Evolutionary conservation across 2,329 filamentous ascomycete species (phyloP).

Genomic region (Aspergillus candidus): DNA sequence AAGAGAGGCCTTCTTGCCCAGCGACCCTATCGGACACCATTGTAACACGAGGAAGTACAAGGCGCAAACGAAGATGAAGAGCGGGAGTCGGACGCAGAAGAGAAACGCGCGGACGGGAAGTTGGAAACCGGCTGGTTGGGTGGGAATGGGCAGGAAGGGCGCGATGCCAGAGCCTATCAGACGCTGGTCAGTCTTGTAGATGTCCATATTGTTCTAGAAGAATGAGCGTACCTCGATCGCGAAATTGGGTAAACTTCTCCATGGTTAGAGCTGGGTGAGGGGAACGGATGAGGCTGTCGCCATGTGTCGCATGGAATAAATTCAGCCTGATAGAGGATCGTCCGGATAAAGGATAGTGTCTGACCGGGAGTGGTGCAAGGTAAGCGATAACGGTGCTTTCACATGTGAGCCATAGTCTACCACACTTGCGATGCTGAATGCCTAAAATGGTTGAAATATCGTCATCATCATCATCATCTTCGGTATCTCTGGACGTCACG

Average conservation of each 20-base stretch:
- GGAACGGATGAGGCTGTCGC: too few relatives aligned
- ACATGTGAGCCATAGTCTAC: too few relatives aligned
- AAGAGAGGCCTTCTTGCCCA: slow-evolving; percentile 72
- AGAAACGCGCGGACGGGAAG: slow-evolving; percentile 63
- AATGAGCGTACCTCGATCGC: slow-evolving; percentile 65
- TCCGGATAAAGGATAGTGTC: too few relatives aligned
- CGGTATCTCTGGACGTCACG: too few relatives aligned
- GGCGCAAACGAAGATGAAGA: slow-evolving; percentile 62
- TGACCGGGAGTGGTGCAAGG: too few relatives aligned
- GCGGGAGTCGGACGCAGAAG: slow-evolving; percentile 72
- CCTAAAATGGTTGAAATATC: too few relatives aligned
- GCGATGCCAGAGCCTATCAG: slow-evolving; percentile 84
- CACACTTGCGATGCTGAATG: too few relatives aligned
- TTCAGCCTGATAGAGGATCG: too few relatives aligned
- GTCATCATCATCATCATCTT: too few relatives aligned
- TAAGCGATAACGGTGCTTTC: too few relatives aligned
- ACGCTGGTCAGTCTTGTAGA: slow-evolving; percentile 1
- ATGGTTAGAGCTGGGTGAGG: slow-evolving; percentile 42
- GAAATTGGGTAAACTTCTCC: slow-evolving; percentile 93
- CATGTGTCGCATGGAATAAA: too few relatives aligned
- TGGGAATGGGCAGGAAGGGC: slow-evolving; percentile 80
- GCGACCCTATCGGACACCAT: slow-evolving; percentile 65
- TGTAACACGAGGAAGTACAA: slow-evolving; percentile 77
- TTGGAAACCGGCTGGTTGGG: slow-evolving; percentile 57
- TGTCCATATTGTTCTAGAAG: not conserved